Conservation (phyloP, 2,329 filamentous ascomycete genomes). For the Plenodomus lindquistii region DNA sequence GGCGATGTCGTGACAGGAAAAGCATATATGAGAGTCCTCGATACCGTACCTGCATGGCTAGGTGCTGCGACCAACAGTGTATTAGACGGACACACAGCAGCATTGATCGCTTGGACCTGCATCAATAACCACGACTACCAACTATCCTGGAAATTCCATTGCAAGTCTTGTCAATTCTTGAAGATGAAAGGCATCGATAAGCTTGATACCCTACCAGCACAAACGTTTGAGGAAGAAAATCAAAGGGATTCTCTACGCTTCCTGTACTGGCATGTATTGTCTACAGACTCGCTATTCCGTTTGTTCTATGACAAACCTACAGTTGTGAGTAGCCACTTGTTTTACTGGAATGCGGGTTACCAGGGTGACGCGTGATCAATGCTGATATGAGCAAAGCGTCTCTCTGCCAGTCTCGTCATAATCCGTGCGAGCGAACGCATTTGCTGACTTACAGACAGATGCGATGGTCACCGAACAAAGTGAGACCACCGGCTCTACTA, state of each 20-base stretch:
- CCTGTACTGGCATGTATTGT: conserved; percentile 30
- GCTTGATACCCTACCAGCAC: conserved; percentile 23
- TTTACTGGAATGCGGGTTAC: neutral
- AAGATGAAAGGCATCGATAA: conserved; percentile 23
- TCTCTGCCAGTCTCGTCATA: neutral
- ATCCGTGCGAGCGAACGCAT: neutral
- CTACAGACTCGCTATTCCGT: conserved; percentile 30
- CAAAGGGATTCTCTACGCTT: conserved; percentile 16
- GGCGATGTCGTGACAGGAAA: conserved; percentile 14
- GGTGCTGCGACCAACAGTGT: conserved; percentile 12
- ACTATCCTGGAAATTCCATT: conserved; percentile 35
- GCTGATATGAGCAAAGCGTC: neutral
- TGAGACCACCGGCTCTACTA: conserved; percentile 26
- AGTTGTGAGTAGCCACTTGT: conserved; percentile 1
- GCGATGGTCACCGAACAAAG: conserved; percentile 18
- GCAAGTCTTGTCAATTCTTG: conserved; percentile 29
- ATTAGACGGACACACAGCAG: conserved; percentile 27
- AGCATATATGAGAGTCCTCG: conserved; percentile 32
- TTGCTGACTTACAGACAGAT: conserved; percentile 7
- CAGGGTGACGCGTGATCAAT: neutral
- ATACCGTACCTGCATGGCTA: conserved; percentile 34
- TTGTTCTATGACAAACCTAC: conserved; percentile 33
- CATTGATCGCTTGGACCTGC: conserved; percentile 27
- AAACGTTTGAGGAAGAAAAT: conserved; percentile 27
- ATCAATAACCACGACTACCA: conserved; percentile 34